A percentile compares a stretch with the other conserved stretches of the same genome.
Evolutionary conservation across 345 rosid genomes (phyloP).

Genomic region (Citrus sp.): DNA sequence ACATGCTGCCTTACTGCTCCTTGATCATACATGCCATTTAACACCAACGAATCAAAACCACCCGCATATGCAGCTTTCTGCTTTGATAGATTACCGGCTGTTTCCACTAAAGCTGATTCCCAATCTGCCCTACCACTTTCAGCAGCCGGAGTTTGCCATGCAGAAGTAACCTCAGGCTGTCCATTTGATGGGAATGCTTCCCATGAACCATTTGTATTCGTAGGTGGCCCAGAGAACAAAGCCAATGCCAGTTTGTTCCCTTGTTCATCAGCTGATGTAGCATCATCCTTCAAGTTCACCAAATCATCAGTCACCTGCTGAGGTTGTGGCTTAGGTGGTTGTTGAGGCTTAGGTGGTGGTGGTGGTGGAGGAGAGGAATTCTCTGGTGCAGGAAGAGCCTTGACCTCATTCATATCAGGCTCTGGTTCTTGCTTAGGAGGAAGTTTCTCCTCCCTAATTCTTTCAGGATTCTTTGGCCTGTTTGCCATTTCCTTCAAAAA

Average conservation of each 20-base stretch:
- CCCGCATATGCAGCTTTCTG: conserved; percentile 77
- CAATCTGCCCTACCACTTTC: conserved; percentile 88
- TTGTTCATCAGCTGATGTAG: conserved; percentile 75
- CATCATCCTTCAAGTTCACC: conserved; percentile 75
- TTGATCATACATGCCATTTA: conserved; percentile 95
- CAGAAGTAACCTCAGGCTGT: conserved; percentile 52
- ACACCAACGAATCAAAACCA: conserved; percentile 72
- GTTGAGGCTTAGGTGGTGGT: conserved; percentile 33
- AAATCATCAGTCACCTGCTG: conserved; percentile 58
- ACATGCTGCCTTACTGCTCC: conserved; percentile 87
- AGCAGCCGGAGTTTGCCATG: conserved; percentile 84
- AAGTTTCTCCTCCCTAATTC: conserved; percentile 40
- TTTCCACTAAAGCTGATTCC: conserved; percentile 88
- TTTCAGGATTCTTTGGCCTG: conserved; percentile 61
- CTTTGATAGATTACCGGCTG: conserved; percentile 69
- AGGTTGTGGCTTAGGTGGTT: conserved; percentile 38
- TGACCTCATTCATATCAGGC: conserved; percentile 70
- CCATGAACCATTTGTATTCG: conserved; percentile 65
- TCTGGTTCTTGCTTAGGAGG: conserved; percentile 37
- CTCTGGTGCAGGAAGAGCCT: conserved; percentile 83
- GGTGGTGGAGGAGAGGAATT: conserved; percentile 53
- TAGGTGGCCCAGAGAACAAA: conserved; percentile 54
- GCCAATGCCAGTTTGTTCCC: conserved; percentile 88
- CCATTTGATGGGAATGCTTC: conserved; percentile 76
- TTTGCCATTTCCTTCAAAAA: conserved; percentile 77